A percentile compares a stretch with the other conserved stretches of the same genome.
Conservation (phyloP, 2,329 filamentous ascomycete species). For the Diaporthe amygdali region DNA sequence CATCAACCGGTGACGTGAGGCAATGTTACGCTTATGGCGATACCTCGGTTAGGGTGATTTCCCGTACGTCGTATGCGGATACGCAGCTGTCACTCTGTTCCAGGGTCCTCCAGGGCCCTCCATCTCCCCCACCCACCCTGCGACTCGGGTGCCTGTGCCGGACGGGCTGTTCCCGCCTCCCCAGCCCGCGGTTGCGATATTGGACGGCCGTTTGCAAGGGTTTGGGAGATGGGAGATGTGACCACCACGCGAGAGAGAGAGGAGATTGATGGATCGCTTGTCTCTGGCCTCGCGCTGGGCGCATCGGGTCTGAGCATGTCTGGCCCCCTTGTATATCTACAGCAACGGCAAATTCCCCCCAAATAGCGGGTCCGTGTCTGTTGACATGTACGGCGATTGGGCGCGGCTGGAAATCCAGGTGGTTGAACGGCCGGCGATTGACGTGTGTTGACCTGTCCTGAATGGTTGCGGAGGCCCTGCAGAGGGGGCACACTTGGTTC, state of each 20-base stretch:
- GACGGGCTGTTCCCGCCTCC: constrained; percentile 6
- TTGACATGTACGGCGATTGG: constrained; percentile 18
- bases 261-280: not conserved
- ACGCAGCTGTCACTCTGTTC: not conserved
- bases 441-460: constrained; percentile 22
- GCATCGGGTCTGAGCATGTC: not conserved
- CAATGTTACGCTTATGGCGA: constrained; percentile 22
- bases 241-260: not conserved
- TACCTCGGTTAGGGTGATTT: constrained; percentile 26
- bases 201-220: not conserved
- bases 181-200: constrained; percentile 6
- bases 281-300: not conserved
- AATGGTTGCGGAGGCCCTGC: constrained; percentile 21
- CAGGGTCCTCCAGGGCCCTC: not conserved
- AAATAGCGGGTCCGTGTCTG: constrained; percentile 15
- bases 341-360: constrained; percentile 3
- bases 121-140: not conserved
- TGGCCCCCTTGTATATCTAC: not conserved
- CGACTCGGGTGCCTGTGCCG: not conserved
- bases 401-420: constrained; percentile 23
- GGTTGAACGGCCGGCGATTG: constrained; percentile 26
- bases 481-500: not conserved
- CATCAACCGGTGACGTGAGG: not conserved
- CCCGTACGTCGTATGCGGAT: not conserved
- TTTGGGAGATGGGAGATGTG: not conserved